These are phyloP conservation scores for Gloeophyllum trabeum DNA, from an alignment of 768 basidiomycete species.

Conservation along the genomic window DNA sequence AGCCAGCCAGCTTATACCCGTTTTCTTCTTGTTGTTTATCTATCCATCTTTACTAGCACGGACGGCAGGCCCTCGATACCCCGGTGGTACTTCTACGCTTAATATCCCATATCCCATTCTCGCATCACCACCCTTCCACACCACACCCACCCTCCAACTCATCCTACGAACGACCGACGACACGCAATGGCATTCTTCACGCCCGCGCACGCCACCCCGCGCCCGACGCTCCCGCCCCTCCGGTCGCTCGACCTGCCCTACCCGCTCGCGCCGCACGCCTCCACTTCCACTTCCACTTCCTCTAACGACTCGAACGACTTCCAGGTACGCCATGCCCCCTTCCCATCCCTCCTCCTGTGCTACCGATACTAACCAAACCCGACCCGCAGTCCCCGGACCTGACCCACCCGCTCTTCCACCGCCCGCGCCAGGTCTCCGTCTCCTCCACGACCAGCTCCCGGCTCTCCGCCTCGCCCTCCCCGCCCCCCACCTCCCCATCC, in stretches of 20 bases:
- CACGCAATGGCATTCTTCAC: not conserved
- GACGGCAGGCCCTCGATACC: constrained; percentile 20
- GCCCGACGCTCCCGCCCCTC: constrained; percentile 44
- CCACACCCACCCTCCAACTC: constrained; percentile 2
- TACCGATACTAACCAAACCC: too few relatives aligned
- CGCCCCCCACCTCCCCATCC: constrained; percentile 1
- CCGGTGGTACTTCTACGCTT: constrained; percentile 11
- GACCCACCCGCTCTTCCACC: too few relatives aligned
- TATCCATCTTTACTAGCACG: constrained; percentile 4
- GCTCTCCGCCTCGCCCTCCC: constrained; percentile 18
- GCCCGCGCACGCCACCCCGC: constrained; percentile 16
- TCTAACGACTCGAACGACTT: constrained; percentile 2
- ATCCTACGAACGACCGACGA: constrained; percentile 1
- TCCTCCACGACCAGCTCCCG: constrained; percentile 29
- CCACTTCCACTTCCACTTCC: not conserved
- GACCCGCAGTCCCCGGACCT: too few relatives aligned
- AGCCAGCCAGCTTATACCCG: constrained; percentile 6
- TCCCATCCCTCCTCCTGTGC: too few relatives aligned
- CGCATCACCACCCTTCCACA: constrained; percentile 4
- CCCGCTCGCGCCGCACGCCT: not conserved
- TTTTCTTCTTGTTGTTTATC: constrained; percentile 2
- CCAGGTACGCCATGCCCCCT: too few relatives aligned
- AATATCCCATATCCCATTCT: not conserved
- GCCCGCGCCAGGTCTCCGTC: constrained; percentile 18
- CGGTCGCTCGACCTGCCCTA: constrained; percentile 31